Conservation (phyloP, 345 rosid species). For the Hibiscus syriacus region DNA sequence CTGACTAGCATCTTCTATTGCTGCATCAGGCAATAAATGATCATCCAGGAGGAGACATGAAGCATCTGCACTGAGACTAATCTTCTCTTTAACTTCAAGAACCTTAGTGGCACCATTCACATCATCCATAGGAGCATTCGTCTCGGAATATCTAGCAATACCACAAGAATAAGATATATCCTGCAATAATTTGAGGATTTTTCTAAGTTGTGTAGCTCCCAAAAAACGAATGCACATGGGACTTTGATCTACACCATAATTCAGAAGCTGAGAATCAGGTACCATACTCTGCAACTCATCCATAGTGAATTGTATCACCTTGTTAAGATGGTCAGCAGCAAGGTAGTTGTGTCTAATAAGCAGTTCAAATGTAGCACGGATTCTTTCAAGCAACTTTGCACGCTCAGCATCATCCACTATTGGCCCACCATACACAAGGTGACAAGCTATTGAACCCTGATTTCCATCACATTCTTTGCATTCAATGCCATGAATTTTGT, state of each 20-base stretch:
- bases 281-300: conserved; percentile 69
- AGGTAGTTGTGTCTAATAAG: conserved; percentile 77
- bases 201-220: conserved; percentile 71
- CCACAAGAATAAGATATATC: conserved; percentile 72
- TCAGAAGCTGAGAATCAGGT: conserved; percentile 60
- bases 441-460: conserved; percentile 25
- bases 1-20: conserved; percentile 21
- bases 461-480: conserved; percentile 35
- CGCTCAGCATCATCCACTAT: conserved; percentile 65
- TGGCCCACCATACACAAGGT: conserved; percentile 59
- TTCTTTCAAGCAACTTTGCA: conserved; percentile 69
- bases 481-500: conserved; percentile 21
- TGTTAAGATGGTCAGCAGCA: conserved; percentile 69
- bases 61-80: conserved; percentile 53
- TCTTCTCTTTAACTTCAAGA: conserved; percentile 49
- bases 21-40: conserved; percentile 29
- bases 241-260: conserved; percentile 51
- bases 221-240: conserved; percentile 76
- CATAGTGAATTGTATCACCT: conserved; percentile 61
- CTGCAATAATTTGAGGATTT: conserved; percentile 84
- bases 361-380: conserved; percentile 51
- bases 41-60: conserved; percentile 61
- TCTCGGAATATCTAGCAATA: conserved; percentile 65
- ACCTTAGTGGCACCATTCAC: conserved; percentile 23
- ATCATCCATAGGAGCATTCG: conserved; percentile 37